Percentiles rank a stretch among this genome's conserved stretches.
Conservation (phyloP, 2,329 filamentous ascomycete species). For the Botrytis fabae region DNA sequence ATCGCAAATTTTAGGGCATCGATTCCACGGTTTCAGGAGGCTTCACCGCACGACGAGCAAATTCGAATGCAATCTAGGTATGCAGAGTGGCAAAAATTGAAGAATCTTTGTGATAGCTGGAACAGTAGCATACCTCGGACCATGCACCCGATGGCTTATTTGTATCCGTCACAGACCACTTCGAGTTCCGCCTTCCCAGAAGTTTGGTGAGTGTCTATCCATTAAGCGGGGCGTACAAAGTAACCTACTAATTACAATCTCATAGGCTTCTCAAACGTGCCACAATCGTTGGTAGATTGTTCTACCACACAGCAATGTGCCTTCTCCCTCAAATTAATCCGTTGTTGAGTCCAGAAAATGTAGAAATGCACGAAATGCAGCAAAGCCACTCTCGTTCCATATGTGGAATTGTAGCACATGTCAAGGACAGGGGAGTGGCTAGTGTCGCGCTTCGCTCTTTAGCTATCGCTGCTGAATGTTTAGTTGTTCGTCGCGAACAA, state of each 20-base stretch:
- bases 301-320: constrained; percentile 86
- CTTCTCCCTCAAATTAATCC: constrained; percentile 81
- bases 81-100: constrained; percentile 78
- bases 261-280: constrained; percentile 76
- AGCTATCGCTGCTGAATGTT: constrained; percentile 71
- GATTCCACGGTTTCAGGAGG: constrained; percentile 60
- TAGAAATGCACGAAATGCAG: constrained; percentile 70
- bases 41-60: constrained; percentile 63
- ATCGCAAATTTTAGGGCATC: constrained; percentile 80
- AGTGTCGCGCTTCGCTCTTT: constrained; percentile 78
- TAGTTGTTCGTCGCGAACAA: constrained; percentile 70
- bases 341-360: constrained; percentile 53
- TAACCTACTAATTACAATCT: constrained; percentile 33
- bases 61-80: constrained; percentile 63
- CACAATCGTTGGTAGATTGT: constrained; percentile 77
- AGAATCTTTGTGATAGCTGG: constrained; percentile 81
- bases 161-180: constrained; percentile 65
- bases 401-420: constrained; percentile 85
- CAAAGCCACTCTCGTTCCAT: constrained; percentile 78
- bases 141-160: constrained; percentile 83
- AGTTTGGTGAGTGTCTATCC: constrained; percentile 63
- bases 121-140: constrained; percentile 74
- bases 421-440: constrained; percentile 76
- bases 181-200: constrained; percentile 79
- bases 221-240: constrained; percentile 13